These are phyloP conservation scores for Phytophthora hibernalis DNA, from an alignment of 352 stramenopile genomes.

Conservation along the genomic window DNA sequence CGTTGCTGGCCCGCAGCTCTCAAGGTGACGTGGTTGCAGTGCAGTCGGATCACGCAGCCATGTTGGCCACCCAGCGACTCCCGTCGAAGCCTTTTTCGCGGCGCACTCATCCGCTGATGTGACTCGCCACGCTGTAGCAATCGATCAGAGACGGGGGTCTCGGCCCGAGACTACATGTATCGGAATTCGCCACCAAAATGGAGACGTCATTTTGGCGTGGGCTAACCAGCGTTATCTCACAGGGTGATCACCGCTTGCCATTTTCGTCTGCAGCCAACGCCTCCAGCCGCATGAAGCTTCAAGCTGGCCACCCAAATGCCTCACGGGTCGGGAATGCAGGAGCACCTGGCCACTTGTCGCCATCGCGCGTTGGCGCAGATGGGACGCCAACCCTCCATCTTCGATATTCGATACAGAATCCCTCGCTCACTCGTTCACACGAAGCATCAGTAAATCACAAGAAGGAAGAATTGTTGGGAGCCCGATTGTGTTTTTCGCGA, in stretches of 20 bases:
- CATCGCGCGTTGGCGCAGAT: background rate
- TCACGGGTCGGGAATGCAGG: background rate
- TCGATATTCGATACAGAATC: background rate
- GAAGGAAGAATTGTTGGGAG: no score
- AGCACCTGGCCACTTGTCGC: conserved; percentile 2
- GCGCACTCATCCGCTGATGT: background rate
- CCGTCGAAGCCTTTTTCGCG: background rate
- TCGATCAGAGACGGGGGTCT: background rate
- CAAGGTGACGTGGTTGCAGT: background rate
- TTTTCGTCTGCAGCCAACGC: background rate
- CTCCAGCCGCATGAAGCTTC: background rate
- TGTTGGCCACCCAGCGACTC: background rate
- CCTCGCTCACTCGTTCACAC: background rate
- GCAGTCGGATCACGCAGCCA: background rate
- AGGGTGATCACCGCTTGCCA: background rate
- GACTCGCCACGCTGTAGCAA: background rate
- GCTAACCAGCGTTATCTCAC: background rate
- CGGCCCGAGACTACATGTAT: background rate
- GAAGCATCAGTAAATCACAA: background rate
- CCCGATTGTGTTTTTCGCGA: conserved; percentile 1
- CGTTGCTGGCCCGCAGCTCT: background rate
- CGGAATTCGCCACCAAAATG: background rate
- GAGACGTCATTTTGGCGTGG: background rate
- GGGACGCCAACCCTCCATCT: background rate
- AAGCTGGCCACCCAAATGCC: background rate